These are phyloP conservation scores for Tuber brumale DNA, from an alignment of 495 filamentous ascomycete species.

Conservation along the genomic window DNA sequence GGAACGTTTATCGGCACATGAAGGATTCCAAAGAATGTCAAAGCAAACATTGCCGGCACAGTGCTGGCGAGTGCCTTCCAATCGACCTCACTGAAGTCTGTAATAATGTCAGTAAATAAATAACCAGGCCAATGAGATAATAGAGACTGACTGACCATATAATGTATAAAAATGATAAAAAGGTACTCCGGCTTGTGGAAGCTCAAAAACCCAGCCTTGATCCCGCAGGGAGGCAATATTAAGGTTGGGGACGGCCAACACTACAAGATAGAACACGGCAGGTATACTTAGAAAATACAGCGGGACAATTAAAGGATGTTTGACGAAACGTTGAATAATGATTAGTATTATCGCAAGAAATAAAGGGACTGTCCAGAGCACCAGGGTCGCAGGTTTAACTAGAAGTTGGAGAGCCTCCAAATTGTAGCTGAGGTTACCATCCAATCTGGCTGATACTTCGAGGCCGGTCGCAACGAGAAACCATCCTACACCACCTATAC, in stretches of 20 bases:
- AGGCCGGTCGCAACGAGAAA: slow-evolving; percentile 87
- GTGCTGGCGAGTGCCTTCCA: slow-evolving; percentile 74
- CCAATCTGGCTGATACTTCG: slow-evolving; percentile 85
- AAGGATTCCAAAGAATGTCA: slow-evolving; percentile 94
- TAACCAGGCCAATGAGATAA: slow-evolving; percentile 5
- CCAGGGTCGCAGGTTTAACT: slow-evolving; percentile 61
- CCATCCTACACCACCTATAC: slow-evolving; percentile 96
- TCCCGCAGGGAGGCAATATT: slow-evolving; percentile 57
- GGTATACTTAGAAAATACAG: slow-evolving; percentile 79
- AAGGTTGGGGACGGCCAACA: slow-evolving; percentile 58
- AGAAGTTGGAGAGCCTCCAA: slow-evolving; percentile 67
- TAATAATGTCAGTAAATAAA: slow-evolving; percentile 33
- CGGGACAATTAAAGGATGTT: slow-evolving; percentile 74
- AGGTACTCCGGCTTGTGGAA: slow-evolving; percentile 72
- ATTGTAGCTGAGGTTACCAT: slow-evolving; percentile 75
- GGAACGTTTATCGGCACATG: slow-evolving; percentile 98
- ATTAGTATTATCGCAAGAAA: slow-evolving; percentile 69
- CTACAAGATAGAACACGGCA: slow-evolving; percentile 72
- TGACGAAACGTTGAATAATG: slow-evolving; percentile 62
- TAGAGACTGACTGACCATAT: slow-evolving; percentile 61
- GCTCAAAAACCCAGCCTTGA: slow-evolving; percentile 83
- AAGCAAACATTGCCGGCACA: slow-evolving; percentile 89
- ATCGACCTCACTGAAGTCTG: slow-evolving; percentile 67
- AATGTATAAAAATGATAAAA: slow-evolving; percentile 97
- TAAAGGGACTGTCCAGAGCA: slow-evolving; percentile 78